Percentiles rank a stretch among this genome's conserved stretches.
Conservation (phyloP, 768 basidiomycete species). For the Gloeophyllum trabeum region DNA sequence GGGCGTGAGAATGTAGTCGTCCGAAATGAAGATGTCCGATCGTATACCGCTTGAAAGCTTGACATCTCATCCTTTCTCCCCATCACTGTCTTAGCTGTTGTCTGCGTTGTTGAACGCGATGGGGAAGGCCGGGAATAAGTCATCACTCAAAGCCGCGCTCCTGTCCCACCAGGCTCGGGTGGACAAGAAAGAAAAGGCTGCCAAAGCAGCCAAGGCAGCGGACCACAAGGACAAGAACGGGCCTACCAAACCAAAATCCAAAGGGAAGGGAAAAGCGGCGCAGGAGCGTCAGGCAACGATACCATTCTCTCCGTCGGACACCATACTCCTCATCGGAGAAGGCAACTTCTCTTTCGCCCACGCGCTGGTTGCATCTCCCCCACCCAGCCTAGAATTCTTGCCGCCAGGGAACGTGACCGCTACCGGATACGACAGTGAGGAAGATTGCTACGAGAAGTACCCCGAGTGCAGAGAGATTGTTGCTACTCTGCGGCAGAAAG, state of each 20-base stretch:
- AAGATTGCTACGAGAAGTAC: constrained; percentile 74
- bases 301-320: constrained; percentile 56
- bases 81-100: too few species aligned
- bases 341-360: constrained; percentile 91
- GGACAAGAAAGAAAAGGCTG: constrained; percentile 43
- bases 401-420: constrained; percentile 65
- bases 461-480: constrained; percentile 59
- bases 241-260: constrained; percentile 15
- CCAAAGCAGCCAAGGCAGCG: constrained; percentile 38
- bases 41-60: too few species aligned
- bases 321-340: constrained; percentile 77
- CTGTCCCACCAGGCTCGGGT: constrained; percentile 60
- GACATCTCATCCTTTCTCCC: too few species aligned
- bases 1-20: too few species aligned
- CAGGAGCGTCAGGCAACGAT: constrained; percentile 31
- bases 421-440: constrained; percentile 77
- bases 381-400: constrained; percentile 34
- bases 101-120: too few species aligned
- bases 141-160: constrained; percentile 53
- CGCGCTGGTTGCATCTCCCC: constrained; percentile 47
- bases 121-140: too few species aligned
- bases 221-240: constrained; percentile 30
- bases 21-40: too few species aligned
- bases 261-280: constrained; percentile 27
- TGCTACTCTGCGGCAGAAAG: constrained; percentile 35